Conservation (phyloP, 768 basidiomycete genomes). For the Amanita rubescens region DNA sequence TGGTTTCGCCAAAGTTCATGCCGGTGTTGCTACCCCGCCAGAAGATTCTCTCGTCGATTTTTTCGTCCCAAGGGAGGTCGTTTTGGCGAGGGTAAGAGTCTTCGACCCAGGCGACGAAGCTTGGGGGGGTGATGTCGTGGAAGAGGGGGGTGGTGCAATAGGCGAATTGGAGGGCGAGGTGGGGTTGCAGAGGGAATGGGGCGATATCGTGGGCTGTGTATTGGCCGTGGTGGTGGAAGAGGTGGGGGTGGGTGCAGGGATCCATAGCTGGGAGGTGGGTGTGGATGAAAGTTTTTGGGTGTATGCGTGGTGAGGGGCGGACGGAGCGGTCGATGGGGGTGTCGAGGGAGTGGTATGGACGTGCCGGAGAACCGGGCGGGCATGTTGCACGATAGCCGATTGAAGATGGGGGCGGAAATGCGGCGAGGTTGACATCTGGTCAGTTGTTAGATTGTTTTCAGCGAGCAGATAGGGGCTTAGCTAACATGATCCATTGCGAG, state of each 20-base stretch:
- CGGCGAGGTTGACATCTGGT: constrained; percentile 17
- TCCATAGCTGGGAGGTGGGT: constrained; percentile 37
- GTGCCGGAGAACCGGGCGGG: constrained; percentile 22
- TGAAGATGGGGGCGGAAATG: constrained; percentile 10
- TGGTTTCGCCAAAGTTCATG: constrained; percentile 27
- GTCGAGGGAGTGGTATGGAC: constrained; percentile 11
- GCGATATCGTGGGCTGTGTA: constrained; percentile 33
- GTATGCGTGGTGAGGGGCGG: constrained; percentile 14
- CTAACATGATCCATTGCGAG: constrained; percentile 23
- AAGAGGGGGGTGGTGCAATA: constrained; percentile 35
- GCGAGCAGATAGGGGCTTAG: background rate
- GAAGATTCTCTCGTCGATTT: constrained; percentile 44
- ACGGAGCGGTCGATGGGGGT: constrained; percentile 17
- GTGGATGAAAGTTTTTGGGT: constrained; percentile 34
- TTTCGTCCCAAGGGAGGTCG: constrained; percentile 56
- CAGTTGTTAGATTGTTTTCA: background rate
- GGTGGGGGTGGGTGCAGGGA: constrained; percentile 31
- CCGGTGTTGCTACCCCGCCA: constrained; percentile 73
- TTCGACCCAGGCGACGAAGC: constrained; percentile 32
- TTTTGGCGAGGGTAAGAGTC: constrained; percentile 27
- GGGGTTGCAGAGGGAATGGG: constrained; percentile 24
- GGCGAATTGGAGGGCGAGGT: constrained; percentile 36
- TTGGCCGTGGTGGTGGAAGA: constrained; percentile 35
- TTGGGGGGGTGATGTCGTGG: constrained; percentile 38
- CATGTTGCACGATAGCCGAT: constrained; percentile 25